Evolutionary conservation across 1,139 yeast species (phyloP).

Genomic region (Entelexis sorbosivorans): DNA sequence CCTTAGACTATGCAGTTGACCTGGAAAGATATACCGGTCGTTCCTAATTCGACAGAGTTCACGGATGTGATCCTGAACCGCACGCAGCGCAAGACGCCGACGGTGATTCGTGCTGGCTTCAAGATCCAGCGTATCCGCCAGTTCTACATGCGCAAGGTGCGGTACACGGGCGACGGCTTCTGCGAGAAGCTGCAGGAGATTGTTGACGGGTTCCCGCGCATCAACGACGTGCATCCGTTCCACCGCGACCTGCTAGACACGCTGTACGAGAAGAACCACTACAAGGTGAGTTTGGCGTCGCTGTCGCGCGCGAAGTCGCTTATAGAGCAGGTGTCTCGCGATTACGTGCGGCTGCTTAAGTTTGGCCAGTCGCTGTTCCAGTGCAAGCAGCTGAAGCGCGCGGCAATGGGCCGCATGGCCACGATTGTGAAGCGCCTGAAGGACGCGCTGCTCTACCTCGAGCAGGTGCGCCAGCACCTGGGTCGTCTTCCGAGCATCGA

Average conservation of each 20-base stretch:
- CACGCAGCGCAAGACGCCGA: conserved; percentile 97
- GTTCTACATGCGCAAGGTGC: conserved; percentile 96
- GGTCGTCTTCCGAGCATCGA: conserved; percentile 97
- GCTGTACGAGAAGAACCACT: conserved; percentile 92
- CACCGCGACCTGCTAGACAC: conserved; percentile 97
- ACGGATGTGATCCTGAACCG: conserved; percentile 93
- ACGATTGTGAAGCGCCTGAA: conserved; percentile 88
- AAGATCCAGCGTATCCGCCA: conserved; percentile 92
- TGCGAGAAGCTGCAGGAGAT: conserved; percentile 81
- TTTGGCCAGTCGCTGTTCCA: conserved; percentile 96
- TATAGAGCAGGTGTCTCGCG: conserved; percentile 92
- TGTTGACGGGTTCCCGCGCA: conserved; percentile 83
- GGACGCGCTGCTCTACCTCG: conserved; percentile 85
- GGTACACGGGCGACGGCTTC: conserved; percentile 92
- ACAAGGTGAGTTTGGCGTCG: conserved; percentile 93
- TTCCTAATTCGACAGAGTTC: conserved; percentile 83
- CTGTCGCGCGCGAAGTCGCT: conserved; percentile 86
- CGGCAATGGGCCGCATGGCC: conserved; percentile 99
- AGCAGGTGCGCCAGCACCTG: conserved; percentile 97
- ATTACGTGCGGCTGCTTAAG: conserved; percentile 82
- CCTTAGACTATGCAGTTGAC: conserved; percentile 66
- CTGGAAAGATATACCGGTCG: conserved; percentile 96
- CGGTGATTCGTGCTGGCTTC: conserved; percentile 94
- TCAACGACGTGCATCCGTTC: conserved; percentile 95
- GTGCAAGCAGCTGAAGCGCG: conserved; percentile 95